A percentile compares a stretch with the other conserved stretches of the same genome.
Conservation (phyloP, 2,329 filamentous ascomycete genomes). For the Cladobotryum mycophilum region DNA sequence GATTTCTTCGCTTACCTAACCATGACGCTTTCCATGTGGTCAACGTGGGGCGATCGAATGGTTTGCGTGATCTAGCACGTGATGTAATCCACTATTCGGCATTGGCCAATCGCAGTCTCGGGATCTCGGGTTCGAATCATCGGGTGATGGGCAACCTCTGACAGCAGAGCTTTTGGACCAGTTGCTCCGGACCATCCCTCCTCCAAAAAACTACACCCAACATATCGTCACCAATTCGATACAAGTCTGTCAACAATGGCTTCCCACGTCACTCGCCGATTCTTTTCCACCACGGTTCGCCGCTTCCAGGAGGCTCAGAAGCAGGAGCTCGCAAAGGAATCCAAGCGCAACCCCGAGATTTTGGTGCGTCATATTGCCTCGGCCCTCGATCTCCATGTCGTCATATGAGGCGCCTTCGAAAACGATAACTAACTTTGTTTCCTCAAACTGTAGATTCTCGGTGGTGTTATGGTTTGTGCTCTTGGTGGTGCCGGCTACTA, state of each 20-base stretch:
- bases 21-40: background rate
- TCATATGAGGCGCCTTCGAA: too few species aligned
- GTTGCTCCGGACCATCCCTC: conserved; percentile 13
- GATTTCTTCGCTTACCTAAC: background rate
- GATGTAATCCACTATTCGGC: conserved; percentile 17
- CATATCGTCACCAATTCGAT: background rate
- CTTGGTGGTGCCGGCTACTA: conserved; percentile 87
- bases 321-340: conserved; percentile 49
- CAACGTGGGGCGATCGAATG: too few species aligned
- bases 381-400: too few species aligned
- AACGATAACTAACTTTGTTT: background rate
- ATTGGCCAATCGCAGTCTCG: conserved; percentile 24
- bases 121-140: conserved; percentile 11
- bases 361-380: conserved; percentile 34
- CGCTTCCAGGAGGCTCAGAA: conserved; percentile 41
- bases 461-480: conserved; percentile 83
- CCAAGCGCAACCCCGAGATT: conserved; percentile 47
- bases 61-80: conserved; percentile 16
- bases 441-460: conserved; percentile 61
- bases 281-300: conserved; percentile 49
- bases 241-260: conserved; percentile 42
- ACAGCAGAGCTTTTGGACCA: conserved; percentile 6
- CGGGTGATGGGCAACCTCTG: conserved; percentile 6
- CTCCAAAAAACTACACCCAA: conserved; percentile 10
- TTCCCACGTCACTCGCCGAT: conserved; percentile 49